Conservation (phyloP, 202 grass and related monocot genomes). For the Alloteropsis angusta region DNA sequence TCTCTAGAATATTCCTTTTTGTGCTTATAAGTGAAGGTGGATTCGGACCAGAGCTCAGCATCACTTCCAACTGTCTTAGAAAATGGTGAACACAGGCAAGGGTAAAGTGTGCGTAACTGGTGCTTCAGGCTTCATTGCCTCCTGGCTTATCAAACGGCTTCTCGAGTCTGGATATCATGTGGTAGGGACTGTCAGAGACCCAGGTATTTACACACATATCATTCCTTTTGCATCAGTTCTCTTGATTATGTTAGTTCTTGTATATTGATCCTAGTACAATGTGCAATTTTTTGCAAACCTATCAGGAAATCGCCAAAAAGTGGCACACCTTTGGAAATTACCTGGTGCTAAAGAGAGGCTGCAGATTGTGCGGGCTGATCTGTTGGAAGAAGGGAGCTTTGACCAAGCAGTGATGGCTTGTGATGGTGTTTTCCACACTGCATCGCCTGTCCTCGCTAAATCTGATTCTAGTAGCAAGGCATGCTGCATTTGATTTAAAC, state of each 20-base stretch:
- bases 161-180: constrained; percentile 74
- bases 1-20: constrained; percentile 7
- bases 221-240: not conserved
- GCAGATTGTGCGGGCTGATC: constrained; percentile 63
- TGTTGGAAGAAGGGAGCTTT: constrained; percentile 74
- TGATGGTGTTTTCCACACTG: constrained; percentile 76
- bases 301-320: constrained; percentile 32
- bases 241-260: not conserved
- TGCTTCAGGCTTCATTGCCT: constrained; percentile 72
- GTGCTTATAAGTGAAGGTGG: constrained; percentile 29
- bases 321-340: constrained; percentile 70
- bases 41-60: constrained; percentile 3
- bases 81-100: constrained; percentile 39
- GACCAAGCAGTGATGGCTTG: constrained; percentile 60
- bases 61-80: not conserved
- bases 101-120: constrained; percentile 86
- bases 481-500: constrained; percentile 5
- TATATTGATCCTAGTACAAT: not conserved
- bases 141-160: constrained; percentile 73
- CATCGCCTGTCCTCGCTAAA: constrained; percentile 64
- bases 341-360: constrained; percentile 71
- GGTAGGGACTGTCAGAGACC: constrained; percentile 67
- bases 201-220: constrained; percentile 26
- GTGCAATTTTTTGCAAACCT: not conserved
- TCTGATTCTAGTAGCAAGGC: constrained; percentile 63